These are phyloP conservation scores for Botrytis hyacinthi DNA, from an alignment of 2,329 filamentous ascomycete species.

Conservation along the genomic window DNA sequence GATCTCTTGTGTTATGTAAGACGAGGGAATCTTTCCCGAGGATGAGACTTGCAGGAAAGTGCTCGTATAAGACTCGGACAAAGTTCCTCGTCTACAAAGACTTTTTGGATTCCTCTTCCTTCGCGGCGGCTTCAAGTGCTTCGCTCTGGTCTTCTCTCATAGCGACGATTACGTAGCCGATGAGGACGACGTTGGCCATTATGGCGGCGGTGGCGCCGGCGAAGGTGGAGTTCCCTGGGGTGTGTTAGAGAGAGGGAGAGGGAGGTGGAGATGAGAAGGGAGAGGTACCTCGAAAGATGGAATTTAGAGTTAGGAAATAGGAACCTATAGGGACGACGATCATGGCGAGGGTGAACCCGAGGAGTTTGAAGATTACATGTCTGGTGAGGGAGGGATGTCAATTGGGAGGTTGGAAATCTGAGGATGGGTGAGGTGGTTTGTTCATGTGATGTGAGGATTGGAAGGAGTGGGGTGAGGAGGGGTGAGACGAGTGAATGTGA, in stretches of 20 bases:
- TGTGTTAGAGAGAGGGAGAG: not conserved
- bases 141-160: slow-evolving; percentile 75
- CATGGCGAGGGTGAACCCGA: slow-evolving; percentile 91
- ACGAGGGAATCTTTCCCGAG: no score
- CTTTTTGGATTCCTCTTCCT: slow-evolving; percentile 36
- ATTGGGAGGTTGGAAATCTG: not conserved
- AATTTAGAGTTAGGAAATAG: slow-evolving; percentile 79
- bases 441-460: not conserved
- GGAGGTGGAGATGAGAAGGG: not conserved
- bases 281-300: slow-evolving; percentile 69
- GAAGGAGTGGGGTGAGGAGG: not conserved
- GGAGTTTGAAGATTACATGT: slow-evolving; percentile 83
- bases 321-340: slow-evolving; percentile 80
- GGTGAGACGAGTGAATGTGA: no score
- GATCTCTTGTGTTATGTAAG: not conserved
- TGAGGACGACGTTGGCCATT: slow-evolving; percentile 85
- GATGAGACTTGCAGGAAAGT: no score
- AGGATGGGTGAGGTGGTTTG: not conserved
- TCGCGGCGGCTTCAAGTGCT: slow-evolving; percentile 43
- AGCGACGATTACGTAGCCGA: slow-evolving; percentile 88
- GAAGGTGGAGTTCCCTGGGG: slow-evolving; percentile 78
- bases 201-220: slow-evolving; percentile 83
- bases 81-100: not conserved
- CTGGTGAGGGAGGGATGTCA: slow-evolving; percentile 43
- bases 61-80: not conserved